A percentile compares a stretch with the other conserved stretches of the same genome.
Evolutionary conservation across 257 asterid species (phyloP).

Genomic region (Perilla frutescens): DNA sequence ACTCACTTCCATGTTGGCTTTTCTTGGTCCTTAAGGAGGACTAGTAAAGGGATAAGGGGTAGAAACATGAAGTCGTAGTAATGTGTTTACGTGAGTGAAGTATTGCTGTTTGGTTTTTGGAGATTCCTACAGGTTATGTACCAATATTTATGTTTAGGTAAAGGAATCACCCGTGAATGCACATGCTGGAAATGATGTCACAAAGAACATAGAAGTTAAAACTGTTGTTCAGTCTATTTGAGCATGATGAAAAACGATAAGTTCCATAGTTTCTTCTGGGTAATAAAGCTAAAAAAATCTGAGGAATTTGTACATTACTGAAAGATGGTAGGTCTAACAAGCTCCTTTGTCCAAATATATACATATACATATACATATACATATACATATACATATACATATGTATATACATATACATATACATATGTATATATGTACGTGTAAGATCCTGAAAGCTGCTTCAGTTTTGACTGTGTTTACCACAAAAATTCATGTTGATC

Average conservation of each 20-base stretch:
- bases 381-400: no score
- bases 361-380: not conserved
- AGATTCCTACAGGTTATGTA: not conserved
- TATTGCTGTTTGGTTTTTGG: not conserved
- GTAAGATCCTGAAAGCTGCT: not conserved
- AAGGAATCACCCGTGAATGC: not conserved
- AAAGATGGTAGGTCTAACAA: no score
- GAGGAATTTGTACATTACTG: not conserved
- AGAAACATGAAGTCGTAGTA: not conserved
- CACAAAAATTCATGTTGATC: not conserved
- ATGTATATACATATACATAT: no score
- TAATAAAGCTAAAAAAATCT: not conserved
- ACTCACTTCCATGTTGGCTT: not conserved
- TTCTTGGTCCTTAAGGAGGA: not conserved
- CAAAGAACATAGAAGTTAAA: not conserved
- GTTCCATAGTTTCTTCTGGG: slow-evolving; percentile 7
- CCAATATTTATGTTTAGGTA: not conserved
- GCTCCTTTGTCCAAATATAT: not conserved
- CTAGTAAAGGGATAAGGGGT: not conserved
- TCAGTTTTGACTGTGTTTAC: not conserved
- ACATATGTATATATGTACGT: not conserved
- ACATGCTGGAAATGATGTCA: slow-evolving; percentile 7
- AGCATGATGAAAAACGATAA: not conserved
- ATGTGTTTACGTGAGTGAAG: not conserved
- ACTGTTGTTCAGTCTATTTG: not conserved